These are phyloP conservation scores for Penicillium diatomitis DNA, from an alignment of 495 filamentous ascomycete genomes.

Conservation along the genomic window DNA sequence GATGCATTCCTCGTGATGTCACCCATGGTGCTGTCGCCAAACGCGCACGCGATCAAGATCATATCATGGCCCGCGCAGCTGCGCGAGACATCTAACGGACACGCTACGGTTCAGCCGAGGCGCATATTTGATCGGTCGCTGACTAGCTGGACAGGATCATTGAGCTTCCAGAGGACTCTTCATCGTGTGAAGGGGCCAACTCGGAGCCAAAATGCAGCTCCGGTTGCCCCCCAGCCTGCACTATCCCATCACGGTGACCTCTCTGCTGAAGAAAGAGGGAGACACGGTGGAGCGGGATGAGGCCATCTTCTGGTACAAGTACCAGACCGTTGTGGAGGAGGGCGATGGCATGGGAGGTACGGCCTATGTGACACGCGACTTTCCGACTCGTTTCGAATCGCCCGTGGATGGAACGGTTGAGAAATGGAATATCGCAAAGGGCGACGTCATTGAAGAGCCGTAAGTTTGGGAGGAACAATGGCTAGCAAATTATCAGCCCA, in stretches of 20 bases:
- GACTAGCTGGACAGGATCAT: neutral
- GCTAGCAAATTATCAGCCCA: too few species aligned
- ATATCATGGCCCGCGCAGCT: constrained; percentile 1
- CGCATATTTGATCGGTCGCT: neutral
- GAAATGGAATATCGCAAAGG: constrained; percentile 65
- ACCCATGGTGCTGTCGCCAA: constrained; percentile 29
- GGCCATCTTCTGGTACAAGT: constrained; percentile 74
- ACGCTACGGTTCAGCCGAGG: neutral
- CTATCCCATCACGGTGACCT: constrained; percentile 91
- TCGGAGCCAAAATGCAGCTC: constrained; percentile 38
- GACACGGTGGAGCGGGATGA: constrained; percentile 68
- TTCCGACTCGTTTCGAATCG: constrained; percentile 69
- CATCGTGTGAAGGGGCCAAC: constrained; percentile 12
- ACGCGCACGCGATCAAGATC: constrained; percentile 19
- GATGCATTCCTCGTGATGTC: constrained; percentile 1
- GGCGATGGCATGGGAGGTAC: constrained; percentile 60
- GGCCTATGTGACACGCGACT: constrained; percentile 59
- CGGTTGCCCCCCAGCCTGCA: constrained; percentile 52
- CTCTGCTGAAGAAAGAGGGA: constrained; percentile 66
- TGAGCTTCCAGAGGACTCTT: constrained; percentile 3
- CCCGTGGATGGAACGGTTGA: constrained; percentile 69
- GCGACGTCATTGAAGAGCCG: constrained; percentile 53
- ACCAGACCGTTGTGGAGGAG: constrained; percentile 65
- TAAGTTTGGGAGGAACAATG: constrained; percentile 12
- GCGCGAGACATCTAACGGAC: neutral